Evolutionary conservation across 2,329 filamentous ascomycete genomes (phyloP).

Genomic region (Alternaria brassicae): DNA sequence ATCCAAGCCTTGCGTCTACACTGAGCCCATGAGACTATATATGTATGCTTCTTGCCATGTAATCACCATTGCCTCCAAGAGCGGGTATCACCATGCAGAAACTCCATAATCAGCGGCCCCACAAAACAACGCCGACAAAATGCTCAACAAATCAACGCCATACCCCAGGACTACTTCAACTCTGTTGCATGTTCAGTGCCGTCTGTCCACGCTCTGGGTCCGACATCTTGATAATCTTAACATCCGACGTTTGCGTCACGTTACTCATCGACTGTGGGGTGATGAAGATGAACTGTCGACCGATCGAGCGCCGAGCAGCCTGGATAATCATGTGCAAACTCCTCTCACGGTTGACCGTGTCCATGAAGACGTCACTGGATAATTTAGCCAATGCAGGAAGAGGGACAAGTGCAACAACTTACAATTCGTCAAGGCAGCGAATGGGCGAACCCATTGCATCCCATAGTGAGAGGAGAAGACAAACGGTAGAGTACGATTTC

Average conservation of each 20-base stretch:
- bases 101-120: conserved; percentile 2
- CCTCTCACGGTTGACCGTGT: conserved; percentile 90
- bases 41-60: neutral
- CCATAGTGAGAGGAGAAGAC: conserved; percentile 90
- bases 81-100: conserved; percentile 30
- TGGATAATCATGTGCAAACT: conserved; percentile 93
- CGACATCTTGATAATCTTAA: conserved; percentile 76
- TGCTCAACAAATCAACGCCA: neutral
- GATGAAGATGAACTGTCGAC: conserved; percentile 93
- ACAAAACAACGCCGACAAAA: neutral
- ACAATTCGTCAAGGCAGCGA: conserved; percentile 93
- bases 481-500: conserved; percentile 97
- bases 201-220: conserved; percentile 62
- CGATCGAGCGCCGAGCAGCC: conserved; percentile 84
- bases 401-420: conserved; percentile 34
- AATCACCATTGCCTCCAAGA: conserved; percentile 14
- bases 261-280: conserved; percentile 82
- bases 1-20: neutral
- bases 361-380: conserved; percentile 91
- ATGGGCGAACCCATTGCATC: conserved; percentile 97
- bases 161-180: conserved; percentile 2
- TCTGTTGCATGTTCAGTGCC: conserved; percentile 43
- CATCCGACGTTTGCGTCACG: conserved; percentile 62
- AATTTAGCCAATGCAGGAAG: conserved; percentile 19
- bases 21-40: neutral